Base-by-base conservation (phyloP, 495 filamentous ascomycete species). In the Ramalina intermedia region DNA sequence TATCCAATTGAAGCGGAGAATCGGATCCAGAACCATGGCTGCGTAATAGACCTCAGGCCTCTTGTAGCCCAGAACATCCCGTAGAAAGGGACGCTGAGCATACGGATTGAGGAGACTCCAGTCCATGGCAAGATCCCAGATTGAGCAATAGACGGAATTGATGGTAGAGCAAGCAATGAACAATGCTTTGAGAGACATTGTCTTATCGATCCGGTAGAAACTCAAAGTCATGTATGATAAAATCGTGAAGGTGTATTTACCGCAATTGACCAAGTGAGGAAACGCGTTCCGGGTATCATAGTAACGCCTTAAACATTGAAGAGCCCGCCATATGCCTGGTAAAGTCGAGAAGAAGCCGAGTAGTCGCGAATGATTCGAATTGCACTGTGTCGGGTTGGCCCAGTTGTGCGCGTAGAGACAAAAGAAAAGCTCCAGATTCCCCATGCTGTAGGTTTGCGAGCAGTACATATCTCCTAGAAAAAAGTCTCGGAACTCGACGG, bases 101-200 rank as follows among this genome's bases (percentile, higher is more conserved):
- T 84, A 78, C 1, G 82, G 75, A 54, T 94, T 86, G 8, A 85
- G 72, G 14, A 96, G 69, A 38, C 74, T 88, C 80, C 89, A 96
- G 64, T 98, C 91, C 84, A 96, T 94, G 49, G 82, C 76, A n/a
- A 98, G 58, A 56, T 98, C 91, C 91, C 91, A 98, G n/a, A 94
- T 71, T 81, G 77, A 84, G 60, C 73, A 81, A 60, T 95, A 96
- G 13, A 90, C 66, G 21, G 79, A 73, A 61, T 95, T 96, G 53
- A 94, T 64, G 14, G 76, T 67, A 2, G 85, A 85, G 54, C 85
- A 87, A 2, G 77, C 72, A 51, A 94, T 81, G 61, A 94, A 96
- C 18, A 85, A 56, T 0, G 75, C 79, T 57, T 74, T 70, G 26
- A 78, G 75, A 2, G 66, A 60, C 1, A 69, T 60, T 0, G 65